Evolutionary conservation across 2,329 filamentous ascomycete species (phyloP).

Genomic region (Trichoderma sp.): DNA sequence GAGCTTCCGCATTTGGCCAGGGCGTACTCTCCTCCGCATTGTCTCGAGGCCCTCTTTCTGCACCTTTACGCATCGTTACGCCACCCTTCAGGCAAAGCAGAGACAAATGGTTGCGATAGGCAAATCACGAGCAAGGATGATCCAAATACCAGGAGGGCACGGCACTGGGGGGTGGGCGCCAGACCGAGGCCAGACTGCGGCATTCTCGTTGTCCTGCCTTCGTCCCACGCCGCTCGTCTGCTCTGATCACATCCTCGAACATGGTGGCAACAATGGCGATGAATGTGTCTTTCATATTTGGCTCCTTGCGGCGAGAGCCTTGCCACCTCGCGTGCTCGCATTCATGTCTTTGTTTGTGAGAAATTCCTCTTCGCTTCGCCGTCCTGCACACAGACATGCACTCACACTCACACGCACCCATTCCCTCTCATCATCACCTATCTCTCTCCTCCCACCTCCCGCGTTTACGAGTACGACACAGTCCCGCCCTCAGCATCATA

Average conservation of each 20-base stretch:
- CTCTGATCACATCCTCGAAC: background rate
- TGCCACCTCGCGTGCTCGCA: conserved; percentile 1
- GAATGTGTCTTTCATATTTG: background rate
- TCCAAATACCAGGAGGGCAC: background rate
- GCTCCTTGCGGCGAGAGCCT: background rate
- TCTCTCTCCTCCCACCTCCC: background rate
- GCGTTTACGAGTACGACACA: background rate
- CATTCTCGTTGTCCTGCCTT: background rate
- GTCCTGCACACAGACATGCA: conserved; percentile 17
- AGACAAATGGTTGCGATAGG: background rate
- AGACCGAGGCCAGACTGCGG: background rate
- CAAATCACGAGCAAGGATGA: conserved; percentile 13
- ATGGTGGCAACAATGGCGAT: conserved; percentile 4
- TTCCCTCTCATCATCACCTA: background rate
- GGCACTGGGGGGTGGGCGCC: background rate
- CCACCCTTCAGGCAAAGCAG: conserved; percentile 9
- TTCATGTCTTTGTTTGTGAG: background rate
- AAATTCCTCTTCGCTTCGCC: conserved; percentile 23
- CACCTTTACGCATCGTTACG: conserved; percentile 20
- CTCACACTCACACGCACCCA: background rate
- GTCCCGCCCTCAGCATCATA: background rate
- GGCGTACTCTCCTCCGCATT: conserved; percentile 20
- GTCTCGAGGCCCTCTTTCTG: conserved; percentile 19
- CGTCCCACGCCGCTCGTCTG: background rate
- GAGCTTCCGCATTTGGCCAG: conserved; percentile 24